Conservation (phyloP, 2,329 filamentous ascomycete species). For the Colletotrichum sp. region DNA sequence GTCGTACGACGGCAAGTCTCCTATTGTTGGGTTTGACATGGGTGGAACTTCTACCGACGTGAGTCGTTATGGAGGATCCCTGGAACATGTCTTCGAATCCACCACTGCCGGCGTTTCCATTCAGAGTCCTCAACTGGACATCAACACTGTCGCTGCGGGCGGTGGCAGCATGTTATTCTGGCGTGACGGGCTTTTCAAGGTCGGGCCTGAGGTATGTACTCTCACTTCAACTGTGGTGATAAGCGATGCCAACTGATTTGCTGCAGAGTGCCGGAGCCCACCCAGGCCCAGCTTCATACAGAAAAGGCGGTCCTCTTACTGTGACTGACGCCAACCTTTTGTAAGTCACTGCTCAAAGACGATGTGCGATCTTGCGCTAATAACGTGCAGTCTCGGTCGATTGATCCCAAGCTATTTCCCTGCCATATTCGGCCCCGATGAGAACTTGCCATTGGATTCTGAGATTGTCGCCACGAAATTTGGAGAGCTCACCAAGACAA, state of each 20-base stretch:
- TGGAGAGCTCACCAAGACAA: slow-evolving; percentile 40
- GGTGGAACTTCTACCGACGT: slow-evolving; percentile 76
- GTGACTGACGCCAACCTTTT: slow-evolving; percentile 76
- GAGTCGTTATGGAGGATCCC: slow-evolving; percentile 60
- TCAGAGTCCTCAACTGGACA: slow-evolving; percentile 53
- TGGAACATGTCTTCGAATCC: slow-evolving; percentile 66
- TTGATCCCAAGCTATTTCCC: slow-evolving; percentile 68
- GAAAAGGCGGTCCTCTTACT: slow-evolving; percentile 73
- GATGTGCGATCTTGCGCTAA: background rate
- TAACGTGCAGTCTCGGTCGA: slow-evolving; percentile 52
- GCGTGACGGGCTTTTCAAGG: slow-evolving; percentile 73
- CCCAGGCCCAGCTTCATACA: slow-evolving; percentile 73
- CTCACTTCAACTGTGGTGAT: background rate
- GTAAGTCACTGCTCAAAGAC: background rate
- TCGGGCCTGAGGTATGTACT: slow-evolving; percentile 62
- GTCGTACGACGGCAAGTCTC: slow-evolving; percentile 71
- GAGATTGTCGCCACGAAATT: slow-evolving; percentile 43
- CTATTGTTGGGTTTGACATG: slow-evolving; percentile 79
- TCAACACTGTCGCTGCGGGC: slow-evolving; percentile 74
- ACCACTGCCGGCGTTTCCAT: slow-evolving; percentile 77
- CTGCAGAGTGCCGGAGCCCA: slow-evolving; percentile 66
- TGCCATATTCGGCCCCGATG: slow-evolving; percentile 73
- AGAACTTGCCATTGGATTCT: slow-evolving; percentile 56
- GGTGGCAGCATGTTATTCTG: slow-evolving; percentile 72
- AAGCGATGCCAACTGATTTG: background rate